Percentiles rank a stretch among this genome's conserved stretches.
These are phyloP conservation scores for Ceratocystis harringtonii DNA, from an alignment of 2,329 filamentous ascomycete genomes.

Conservation along the genomic window DNA sequence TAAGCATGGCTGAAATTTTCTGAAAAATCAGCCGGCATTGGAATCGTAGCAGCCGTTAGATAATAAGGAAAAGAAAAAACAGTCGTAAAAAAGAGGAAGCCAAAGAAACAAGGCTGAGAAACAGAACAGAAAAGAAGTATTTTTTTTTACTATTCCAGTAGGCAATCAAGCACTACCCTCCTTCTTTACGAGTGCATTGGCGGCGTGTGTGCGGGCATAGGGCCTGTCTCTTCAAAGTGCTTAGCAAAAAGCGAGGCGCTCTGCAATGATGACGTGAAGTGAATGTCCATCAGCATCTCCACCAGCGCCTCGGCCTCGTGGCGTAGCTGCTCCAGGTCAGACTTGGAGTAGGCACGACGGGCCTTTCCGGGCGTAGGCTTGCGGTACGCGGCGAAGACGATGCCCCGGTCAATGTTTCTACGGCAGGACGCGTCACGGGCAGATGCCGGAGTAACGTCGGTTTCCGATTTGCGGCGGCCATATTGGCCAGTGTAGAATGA, in stretches of 20 bases:
- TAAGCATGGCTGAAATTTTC: not conserved
- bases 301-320: constrained; percentile 38
- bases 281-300: constrained; percentile 37
- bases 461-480: constrained; percentile 19
- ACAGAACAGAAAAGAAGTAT: not conserved
- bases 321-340: constrained; percentile 33
- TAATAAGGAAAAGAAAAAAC: constrained; percentile 7
- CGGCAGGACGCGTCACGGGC: not conserved
- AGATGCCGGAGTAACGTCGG: constrained; percentile 16
- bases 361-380: constrained; percentile 29
- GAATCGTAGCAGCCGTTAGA: constrained; percentile 15
- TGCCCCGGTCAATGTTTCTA: constrained; percentile 31
- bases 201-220: constrained; percentile 24
- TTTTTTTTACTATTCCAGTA: not conserved
- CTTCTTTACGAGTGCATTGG: constrained; percentile 9
- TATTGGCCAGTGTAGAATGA: constrained; percentile 36
- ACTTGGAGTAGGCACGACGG: constrained; percentile 23
- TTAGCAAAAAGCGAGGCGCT: constrained; percentile 20
- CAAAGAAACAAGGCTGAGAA: not conserved
- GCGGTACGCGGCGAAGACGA: constrained; percentile 42
- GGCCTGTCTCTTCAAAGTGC: constrained; percentile 27
- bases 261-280: constrained; percentile 24
- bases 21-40: constrained; percentile 5
- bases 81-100: constrained; percentile 10
- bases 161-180: not conserved